Conservation (phyloP, 2,329 filamentous ascomycete genomes). For the Hypoxylon sp. region DNA sequence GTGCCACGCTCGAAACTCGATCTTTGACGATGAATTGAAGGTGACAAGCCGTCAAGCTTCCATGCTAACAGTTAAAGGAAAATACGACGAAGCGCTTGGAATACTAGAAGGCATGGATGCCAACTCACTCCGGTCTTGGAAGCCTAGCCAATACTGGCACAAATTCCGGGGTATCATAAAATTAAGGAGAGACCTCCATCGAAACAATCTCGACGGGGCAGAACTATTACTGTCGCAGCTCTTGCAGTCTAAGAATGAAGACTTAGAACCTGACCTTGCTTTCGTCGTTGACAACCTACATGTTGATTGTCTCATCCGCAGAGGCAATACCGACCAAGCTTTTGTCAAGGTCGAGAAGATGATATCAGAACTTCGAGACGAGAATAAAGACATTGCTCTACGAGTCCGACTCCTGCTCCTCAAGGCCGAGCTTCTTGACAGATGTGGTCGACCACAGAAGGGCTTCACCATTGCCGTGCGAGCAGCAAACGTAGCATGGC, state of each 20-base stretch:
- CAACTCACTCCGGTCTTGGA: constrained; percentile 74
- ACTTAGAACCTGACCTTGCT: constrained; percentile 61
- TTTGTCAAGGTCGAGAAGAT: constrained; percentile 58
- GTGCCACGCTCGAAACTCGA: constrained; percentile 67
- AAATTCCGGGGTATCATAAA: constrained; percentile 73
- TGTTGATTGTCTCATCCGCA: constrained; percentile 59
- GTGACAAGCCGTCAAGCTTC: constrained; percentile 76
- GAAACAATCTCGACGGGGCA: constrained; percentile 61
- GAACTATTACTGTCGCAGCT: constrained; percentile 61
- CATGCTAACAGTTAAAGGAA: constrained; percentile 70
- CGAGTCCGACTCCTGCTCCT: constrained; percentile 75
- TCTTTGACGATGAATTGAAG: constrained; percentile 81
- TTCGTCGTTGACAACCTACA: constrained; percentile 62
- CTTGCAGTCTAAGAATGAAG: constrained; percentile 59
- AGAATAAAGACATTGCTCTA: constrained; percentile 65
- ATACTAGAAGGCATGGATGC: constrained; percentile 67
- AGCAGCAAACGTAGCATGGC: constrained; percentile 77
- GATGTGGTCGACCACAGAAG: constrained; percentile 73
- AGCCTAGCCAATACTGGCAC: constrained; percentile 77
- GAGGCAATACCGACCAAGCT: constrained; percentile 57
- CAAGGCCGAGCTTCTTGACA: constrained; percentile 76
- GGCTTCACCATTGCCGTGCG: constrained; percentile 80
- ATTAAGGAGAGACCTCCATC: constrained; percentile 68
- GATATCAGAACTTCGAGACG: constrained; percentile 53
- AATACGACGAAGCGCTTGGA: constrained; percentile 72